Base-by-base conservation (phyloP, 192 early-diverging fungal species). In the Haplosporangium gracile region DNA sequence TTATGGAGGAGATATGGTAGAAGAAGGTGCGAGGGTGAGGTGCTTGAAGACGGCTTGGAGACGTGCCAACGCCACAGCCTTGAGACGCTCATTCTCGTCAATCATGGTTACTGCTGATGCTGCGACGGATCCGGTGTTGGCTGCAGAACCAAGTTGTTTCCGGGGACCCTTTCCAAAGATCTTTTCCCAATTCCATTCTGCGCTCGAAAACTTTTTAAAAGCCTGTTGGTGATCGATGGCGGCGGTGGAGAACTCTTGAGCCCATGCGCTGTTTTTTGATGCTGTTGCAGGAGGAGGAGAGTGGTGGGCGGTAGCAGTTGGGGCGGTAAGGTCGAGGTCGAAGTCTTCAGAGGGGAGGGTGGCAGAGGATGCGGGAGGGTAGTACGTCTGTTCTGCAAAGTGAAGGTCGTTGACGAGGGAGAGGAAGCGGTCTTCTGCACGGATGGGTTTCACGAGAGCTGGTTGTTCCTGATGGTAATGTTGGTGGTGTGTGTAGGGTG, bases 171-270 rank as follows among this genome's bases (percentile, higher is more conserved):
- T 86, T 36, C 84, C 84, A 70, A 86, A 86, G 9, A 81, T 22
- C 32, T 78, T 80, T 74, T 86, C 84, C 84, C 84, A 86, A 32
- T 73, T 86, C 84, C 84, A 86, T 42, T 86, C 84, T 42, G 84
- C 84, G 24, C 79, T 79, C 26, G 70, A 38, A 20, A 65, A 43
- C n/a, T 60, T 70, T 51, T 71, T 43, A 38, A 34, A 20, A 5
- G 65, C 11, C 45, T 71, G 51, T 18, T 73, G 55, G 40, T 69
- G 40, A 3, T 11, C 36, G 45, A 22, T 34, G 22, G 4, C 13
- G 43, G 18, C 57, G 42, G 22, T 85, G 38, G 68, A 24, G 51
- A 80, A 85, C 55, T 85, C 78, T n/a, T 72, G 53, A 0, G 71
- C 75, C 84, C 84, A 86, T 68, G 22, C 75, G 18, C 11, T 38